Base-by-base conservation (phyloP, 164 flowering plant genomes). In the Santalum album region DNA sequence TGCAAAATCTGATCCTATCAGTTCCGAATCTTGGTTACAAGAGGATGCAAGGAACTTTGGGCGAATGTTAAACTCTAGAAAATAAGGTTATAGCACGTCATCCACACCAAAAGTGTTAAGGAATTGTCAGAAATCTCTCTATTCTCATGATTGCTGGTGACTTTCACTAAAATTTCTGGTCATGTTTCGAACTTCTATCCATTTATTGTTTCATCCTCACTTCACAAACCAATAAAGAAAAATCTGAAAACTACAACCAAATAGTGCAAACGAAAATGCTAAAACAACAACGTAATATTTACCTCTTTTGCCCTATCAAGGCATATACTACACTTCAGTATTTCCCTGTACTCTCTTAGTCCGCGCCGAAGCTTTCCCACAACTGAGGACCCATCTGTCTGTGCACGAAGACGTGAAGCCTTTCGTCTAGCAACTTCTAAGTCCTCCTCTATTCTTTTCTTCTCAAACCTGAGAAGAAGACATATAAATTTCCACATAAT, bases 301-400 rank as follows among this genome's bases (percentile, higher is more conserved):
- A 94, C 99, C 99, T 94, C 94, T 64, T 94, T 94, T 18, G 83
- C 80, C 62, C 86, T 76, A 34, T 90, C 97, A 66, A 54, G 81
- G 79, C 99, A 94, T 56, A 86, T 70, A 55, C 77, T 72, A 70
- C 99, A 94, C 73, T 87, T 90, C 7, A 94, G 74, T 55, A 94
- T 81, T 54, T 86, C 96, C 66, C 63, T 74, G 73, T 86, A 94
- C 56, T 83, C 96, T 46, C 59, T 64, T n/a, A 86, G 79, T 74
- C 90, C 97, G 56, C 74, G 70, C 46, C 69, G 80, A 64, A 90
- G 97, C 77, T 87, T 90, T 59, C 69, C 89, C 54, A 78, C 36
- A 45, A 77, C 56, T 38, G 84, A 77, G 50, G 86, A 74, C 17
- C 82, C 85, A 52, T 87, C 96, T 22, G 54, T 67, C 44, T 78